A percentile compares a stretch with the other conserved stretches of the same genome.
These are phyloP conservation scores for Blastosporella zonata DNA, from an alignment of 1,284 basidiomycete genomes.

Conservation along the genomic window DNA sequence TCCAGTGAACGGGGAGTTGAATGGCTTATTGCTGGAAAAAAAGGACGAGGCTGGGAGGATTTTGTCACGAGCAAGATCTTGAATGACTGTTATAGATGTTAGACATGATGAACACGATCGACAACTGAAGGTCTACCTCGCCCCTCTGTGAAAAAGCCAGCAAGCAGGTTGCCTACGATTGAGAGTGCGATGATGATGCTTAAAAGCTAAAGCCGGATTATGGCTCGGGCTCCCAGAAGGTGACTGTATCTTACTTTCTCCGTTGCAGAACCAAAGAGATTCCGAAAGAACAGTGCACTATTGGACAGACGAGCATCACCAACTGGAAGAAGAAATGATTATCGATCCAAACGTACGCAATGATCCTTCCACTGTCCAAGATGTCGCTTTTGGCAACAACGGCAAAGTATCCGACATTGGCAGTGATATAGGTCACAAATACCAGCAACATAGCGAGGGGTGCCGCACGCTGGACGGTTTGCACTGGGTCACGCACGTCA, in stretches of 20 bases:
- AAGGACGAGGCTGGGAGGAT: conserved; percentile 56
- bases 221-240: conserved; percentile 2
- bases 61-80: conserved; percentile 66
- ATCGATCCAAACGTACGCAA: conserved; percentile 45
- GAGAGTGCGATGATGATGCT: conserved; percentile 61
- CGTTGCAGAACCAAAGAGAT: conserved; percentile 55
- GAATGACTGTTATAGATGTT: conserved; percentile 52
- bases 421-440: conserved; percentile 52
- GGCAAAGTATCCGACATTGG: conserved; percentile 67
- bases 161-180: conserved; percentile 56
- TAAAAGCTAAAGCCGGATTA: conserved; percentile 38
- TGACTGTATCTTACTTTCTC: conserved; percentile 50
- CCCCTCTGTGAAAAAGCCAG: conserved; percentile 61
- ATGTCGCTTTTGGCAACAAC: conserved; percentile 66
- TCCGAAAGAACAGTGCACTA: conserved; percentile 65
- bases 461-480: conserved; percentile 62
- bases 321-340: not conserved
- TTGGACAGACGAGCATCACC: not conserved
- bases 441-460: conserved; percentile 59
- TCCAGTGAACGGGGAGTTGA: not conserved
- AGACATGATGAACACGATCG: too few relatives aligned
- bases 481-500: conserved; percentile 61
- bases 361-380: conserved; percentile 50
- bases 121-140: conserved; percentile 47
- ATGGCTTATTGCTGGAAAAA: conserved; percentile 32